These are phyloP conservation scores for Alternaria incomplexa DNA, from an alignment of 2,329 filamentous ascomycete genomes.

Conservation along the genomic window DNA sequence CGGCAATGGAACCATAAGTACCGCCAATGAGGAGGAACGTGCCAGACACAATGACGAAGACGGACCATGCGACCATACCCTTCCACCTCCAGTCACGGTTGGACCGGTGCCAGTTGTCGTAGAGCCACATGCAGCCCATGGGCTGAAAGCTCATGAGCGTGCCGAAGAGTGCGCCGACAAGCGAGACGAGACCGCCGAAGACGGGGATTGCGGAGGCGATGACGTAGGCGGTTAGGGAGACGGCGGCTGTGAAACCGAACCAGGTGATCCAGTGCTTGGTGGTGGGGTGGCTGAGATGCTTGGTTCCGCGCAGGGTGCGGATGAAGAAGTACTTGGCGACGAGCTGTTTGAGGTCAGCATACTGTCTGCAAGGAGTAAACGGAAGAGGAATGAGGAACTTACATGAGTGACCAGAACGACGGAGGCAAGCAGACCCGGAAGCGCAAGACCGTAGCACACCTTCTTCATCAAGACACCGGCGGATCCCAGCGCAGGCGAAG, in stretches of 20 bases:
- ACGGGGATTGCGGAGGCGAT: conserved; percentile 36
- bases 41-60: conserved; percentile 31
- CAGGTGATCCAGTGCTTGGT: conserved; percentile 34
- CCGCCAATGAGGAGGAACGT: conserved; percentile 32
- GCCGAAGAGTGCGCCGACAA: conserved; percentile 34
- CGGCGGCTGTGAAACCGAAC: conserved; percentile 28
- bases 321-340: conserved; percentile 58
- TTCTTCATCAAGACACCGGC: conserved; percentile 64
- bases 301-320: conserved; percentile 71
- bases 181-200: conserved; percentile 34
- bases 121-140: conserved; percentile 39
- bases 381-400: neutral
- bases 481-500: conserved; percentile 70
- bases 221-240: conserved; percentile 27
- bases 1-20: conserved; percentile 34
- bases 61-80: conserved; percentile 28
- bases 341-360: conserved; percentile 11
- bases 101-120: conserved; percentile 30
- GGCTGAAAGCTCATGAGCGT: conserved; percentile 36
- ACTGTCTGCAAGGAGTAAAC: neutral
- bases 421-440: conserved; percentile 53
- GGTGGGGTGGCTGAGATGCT: conserved; percentile 60
- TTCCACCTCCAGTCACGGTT: conserved; percentile 21
- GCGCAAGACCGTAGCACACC: conserved; percentile 70
- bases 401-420: conserved; percentile 31